Conservation (phyloP, 352 stramenopile genomes). For the Phytophthora pini region DNA sequence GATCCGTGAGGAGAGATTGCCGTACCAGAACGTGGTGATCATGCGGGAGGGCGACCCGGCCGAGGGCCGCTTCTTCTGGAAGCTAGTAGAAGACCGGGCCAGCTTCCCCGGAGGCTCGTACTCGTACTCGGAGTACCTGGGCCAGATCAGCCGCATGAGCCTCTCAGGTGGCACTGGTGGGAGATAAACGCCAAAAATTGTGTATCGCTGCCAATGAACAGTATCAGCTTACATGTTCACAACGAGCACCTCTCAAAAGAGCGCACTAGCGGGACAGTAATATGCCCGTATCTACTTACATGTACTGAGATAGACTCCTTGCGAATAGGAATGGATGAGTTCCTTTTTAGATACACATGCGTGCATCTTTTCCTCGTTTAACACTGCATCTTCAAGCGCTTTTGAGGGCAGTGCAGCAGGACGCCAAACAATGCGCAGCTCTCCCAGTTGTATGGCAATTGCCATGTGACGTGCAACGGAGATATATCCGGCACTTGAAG, state of each 20-base stretch:
- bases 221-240: too few relatives aligned
- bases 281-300: too few relatives aligned
- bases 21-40: constrained; percentile 87
- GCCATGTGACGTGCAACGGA: constrained; percentile 17
- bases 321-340: constrained; percentile 36
- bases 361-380: neutral
- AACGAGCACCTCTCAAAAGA: too few relatives aligned
- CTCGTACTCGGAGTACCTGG: constrained; percentile 98
- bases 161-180: constrained; percentile 48
- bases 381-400: neutral
- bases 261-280: too few relatives aligned
- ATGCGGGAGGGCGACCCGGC: constrained; percentile 95
- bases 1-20: constrained; percentile 90
- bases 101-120: constrained; percentile 97
- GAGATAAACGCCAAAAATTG: constrained; percentile 43
- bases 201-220: too few relatives aligned
- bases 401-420: neutral
- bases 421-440: constrained; percentile 3
- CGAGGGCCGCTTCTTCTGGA: constrained; percentile 96
- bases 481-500: constrained; percentile 16
- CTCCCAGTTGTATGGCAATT: constrained; percentile 4
- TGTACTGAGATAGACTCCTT: too few relatives aligned
- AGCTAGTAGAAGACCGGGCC: constrained; percentile 98
- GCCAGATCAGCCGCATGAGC: constrained; percentile 85
- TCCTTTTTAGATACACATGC: constrained; percentile 25